Conservation (phyloP, 495 filamentous ascomycete species). For the Penicillium ochrochloron region DNA sequence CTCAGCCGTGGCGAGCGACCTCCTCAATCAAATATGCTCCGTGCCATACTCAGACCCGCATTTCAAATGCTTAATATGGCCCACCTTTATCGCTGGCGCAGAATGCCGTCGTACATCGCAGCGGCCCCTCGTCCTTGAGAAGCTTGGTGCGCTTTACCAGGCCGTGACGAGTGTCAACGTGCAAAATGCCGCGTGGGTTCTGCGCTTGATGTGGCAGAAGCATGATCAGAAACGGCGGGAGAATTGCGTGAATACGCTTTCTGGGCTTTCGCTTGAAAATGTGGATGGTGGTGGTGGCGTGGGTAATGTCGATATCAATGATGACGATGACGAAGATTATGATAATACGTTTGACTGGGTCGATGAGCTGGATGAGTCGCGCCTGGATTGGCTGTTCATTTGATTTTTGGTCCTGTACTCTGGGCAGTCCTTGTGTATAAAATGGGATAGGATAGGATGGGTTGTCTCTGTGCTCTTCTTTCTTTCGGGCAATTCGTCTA, state of each 20-base stretch:
- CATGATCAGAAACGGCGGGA: constrained; percentile 39
- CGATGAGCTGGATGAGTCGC: constrained; percentile 49
- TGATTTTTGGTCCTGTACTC: constrained; percentile 25
- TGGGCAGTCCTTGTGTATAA: constrained; percentile 3
- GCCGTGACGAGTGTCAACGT: constrained; percentile 50
- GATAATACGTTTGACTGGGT: constrained; percentile 50
- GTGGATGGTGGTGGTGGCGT: not conserved
- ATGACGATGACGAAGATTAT: constrained; percentile 19
- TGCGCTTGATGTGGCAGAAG: constrained; percentile 54
- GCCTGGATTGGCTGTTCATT: constrained; percentile 54
- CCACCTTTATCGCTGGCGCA: constrained; percentile 53
- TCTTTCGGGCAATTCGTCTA: constrained; percentile 12
- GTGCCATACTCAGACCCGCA: constrained; percentile 46
- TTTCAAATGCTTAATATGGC: constrained; percentile 56
- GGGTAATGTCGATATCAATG: constrained; percentile 1
- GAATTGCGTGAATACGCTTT: constrained; percentile 3
- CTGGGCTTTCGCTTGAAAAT: constrained; percentile 6
- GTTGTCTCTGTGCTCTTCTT: not conserved
- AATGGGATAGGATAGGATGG: not conserved
- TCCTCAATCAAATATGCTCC: constrained; percentile 44
- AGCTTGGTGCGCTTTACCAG: constrained; percentile 44
- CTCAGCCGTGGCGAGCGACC: constrained; percentile 36
- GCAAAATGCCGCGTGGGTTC: constrained; percentile 51
- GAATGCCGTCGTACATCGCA: constrained; percentile 44
- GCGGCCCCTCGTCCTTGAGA: constrained; percentile 42